Base-by-base conservation (phyloP, 495 filamentous ascomycete genomes). In the Usnea hakonensis region DNA sequence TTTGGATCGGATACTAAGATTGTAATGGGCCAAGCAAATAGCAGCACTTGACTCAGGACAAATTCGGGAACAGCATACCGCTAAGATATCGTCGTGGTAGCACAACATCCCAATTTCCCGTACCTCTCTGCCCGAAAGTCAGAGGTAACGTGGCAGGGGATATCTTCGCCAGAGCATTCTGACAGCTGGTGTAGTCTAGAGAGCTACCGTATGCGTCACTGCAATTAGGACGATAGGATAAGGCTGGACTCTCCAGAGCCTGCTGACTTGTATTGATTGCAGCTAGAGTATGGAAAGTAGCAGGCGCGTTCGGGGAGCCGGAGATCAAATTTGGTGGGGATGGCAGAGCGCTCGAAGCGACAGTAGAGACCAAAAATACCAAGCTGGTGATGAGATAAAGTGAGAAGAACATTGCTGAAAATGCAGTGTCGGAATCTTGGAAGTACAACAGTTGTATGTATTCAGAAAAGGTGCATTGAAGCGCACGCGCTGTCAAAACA, bases 131-230 rank as follows among this genome's bases (percentile, higher is more conserved):
- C 1, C 46, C 46, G 30, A 50, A 50, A 5, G 46, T 50, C 26
- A 50, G 14, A 7, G 46, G 26, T 7, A 26, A 6, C 13, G 46
- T 30, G 13, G 77, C 75, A 7, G 14, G 46, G 46, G 26, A 28
- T 17, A 50, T 50, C 46, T 50, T 50, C 13, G 23, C 46, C 6
- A 28, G 23, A 30, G 46, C 46, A 30, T 30, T 50, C 5, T 7
- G 6, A 30, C 46, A 50, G 26, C 46, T 50, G 46, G 4, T 26
- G 11, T 30, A 14, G 26, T 50, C 30, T 7, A 50, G 26, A 17
- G 16, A 0, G 11, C 23, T 9, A 6, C 46, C 46, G 46, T 28
- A 30, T 14, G 16, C 3, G 46, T 5, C 8, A 16, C 23, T 30
- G 46, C 46, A 50, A 13, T 30, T 14, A 17, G 46, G 23, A 3